Evolutionary conservation across 257 asterid genomes (phyloP), one percentile per base, ranked within the genome.

Genomic region (Buddleja alternifolia): DNA sequence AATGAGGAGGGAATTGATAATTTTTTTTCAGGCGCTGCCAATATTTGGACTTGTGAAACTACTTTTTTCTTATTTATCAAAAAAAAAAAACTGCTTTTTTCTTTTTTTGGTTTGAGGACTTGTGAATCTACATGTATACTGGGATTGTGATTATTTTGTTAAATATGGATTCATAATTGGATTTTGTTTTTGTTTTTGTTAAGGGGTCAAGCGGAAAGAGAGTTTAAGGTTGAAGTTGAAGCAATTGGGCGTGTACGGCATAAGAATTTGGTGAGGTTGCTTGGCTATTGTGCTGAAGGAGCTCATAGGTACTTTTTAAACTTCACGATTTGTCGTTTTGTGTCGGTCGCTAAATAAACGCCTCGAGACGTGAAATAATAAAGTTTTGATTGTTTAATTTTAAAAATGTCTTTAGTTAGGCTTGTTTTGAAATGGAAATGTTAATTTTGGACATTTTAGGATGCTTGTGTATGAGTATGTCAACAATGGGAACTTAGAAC

Each of bases 131-230:
- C 10, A 3, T 48, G 58, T 66, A 11, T 19, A 4, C 7, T 21
- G 14, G 16, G 29, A 24, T 67, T 24, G 2, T 66, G 32, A 20
- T 76, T 40, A 7, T 61, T 57, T 14, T 24, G 50, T 19, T 34
- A 3, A 42, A 53, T 21, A 42, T 45, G 3, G 42, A 51, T 44
- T 61, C 23, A 63, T 23, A 12, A 40, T 39, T 32, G 21, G 36
- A 14, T 20, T 57, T 45, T 39, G 63, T 67, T 39, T 20, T 53
- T 45, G 32, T 63, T 67, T 39, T 45, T 65, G 66, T 69, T 21
- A 69, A 92, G 98, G 78, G 98, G 98, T 46, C 98, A 92, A 83
- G 98, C 98, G 2, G 98, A 92, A 79, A 85, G 85, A 60, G 98
- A 92, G 69, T 92, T 92, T 65, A 92, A 89, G 85, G 98, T 89